Evolutionary conservation across 139 green algal species (phyloP), one percentile per base, ranked within the genome.

Genomic region (Tetraselmis chui): DNA sequence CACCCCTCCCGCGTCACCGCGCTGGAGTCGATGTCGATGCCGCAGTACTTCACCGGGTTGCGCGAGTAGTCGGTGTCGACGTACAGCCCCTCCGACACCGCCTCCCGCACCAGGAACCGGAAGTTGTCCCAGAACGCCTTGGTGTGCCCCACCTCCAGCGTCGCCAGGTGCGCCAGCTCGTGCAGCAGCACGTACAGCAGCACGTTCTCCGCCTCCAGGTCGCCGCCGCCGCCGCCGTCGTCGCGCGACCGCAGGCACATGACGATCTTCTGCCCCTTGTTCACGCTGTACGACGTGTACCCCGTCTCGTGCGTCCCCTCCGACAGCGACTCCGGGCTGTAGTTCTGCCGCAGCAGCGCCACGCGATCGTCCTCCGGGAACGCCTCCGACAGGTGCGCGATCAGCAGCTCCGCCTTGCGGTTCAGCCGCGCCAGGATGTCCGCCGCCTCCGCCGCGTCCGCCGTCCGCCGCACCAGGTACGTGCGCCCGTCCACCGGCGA

Each of bases 181-280:
- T 86, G 83, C 0, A 83, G 23, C 23, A 79, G 77, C 0, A 86
- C 83, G 79, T 86, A 86, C 30, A 80, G 59, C 29, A 86, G 29
- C 18, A 83, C n/a, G 74, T 86, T 86, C 25, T 81, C 27, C 0
- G 80, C 78, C 26, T 81, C 83, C 27, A 86, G 77, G 5, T 28
- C 59, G 23, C 30, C 59, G 45, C 11, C 11, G 45, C 45, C 45
- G 45, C 45, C 11, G 45, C 18, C 11, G 45, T 5, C 45, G 32
- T 81, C 76, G 1, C 1, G 29, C 27, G 80, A 31, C 23, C 83
- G 83, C 0, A 86, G 29, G 74, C 83, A 86, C 78, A 86, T 59
- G 23, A 86, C 78, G 67, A 86, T 83, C 22, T 76, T 76, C 83
- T 86, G 77, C 26, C 83, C 83, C 78, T 86, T 86, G 83, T 86